Evolutionary conservation across 2,329 filamentous ascomycete genomes (phyloP).

Genomic region (Monosporascus sp.): DNA sequence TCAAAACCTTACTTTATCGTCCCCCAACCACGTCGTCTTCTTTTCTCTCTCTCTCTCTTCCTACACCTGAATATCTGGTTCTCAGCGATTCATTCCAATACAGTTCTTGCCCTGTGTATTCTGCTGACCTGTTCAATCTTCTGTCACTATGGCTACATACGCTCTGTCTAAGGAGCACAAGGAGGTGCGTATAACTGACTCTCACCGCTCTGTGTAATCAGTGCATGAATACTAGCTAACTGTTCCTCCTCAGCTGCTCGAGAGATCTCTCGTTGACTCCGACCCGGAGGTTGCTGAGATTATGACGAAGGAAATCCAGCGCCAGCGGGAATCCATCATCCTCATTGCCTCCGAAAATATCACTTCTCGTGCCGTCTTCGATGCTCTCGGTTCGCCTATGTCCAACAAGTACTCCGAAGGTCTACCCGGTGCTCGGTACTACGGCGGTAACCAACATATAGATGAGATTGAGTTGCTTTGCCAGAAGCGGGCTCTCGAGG

Average conservation of each 20-base stretch:
- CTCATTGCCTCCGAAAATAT: constrained; percentile 99
- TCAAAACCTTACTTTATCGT: background rate
- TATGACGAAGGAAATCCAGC: constrained; percentile 94
- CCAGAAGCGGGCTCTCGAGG: constrained; percentile 86
- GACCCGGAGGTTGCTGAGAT: constrained; percentile 94
- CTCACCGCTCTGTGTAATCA: constrained; percentile 22
- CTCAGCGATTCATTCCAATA: background rate
- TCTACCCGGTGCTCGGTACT: constrained; percentile 96
- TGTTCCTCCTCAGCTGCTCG: constrained; percentile 66
- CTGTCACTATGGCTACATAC: constrained; percentile 39
- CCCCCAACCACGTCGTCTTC: background rate
- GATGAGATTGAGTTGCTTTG: constrained; percentile 93
- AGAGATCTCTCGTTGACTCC: constrained; percentile 85
- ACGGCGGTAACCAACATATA: constrained; percentile 98
- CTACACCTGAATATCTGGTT: background rate
- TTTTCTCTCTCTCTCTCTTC: background rate
- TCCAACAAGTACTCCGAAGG: constrained; percentile 99
- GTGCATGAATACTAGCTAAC: constrained; percentile 21
- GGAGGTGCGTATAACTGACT: constrained; percentile 31
- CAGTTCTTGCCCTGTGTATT: no score
- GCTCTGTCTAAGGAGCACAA: constrained; percentile 50
- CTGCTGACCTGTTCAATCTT: background rate
- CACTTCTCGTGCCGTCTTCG: constrained; percentile 95
- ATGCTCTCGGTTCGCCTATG: constrained; percentile 91
- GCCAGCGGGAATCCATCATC: constrained; percentile 96